Evolutionary conservation across 371 early-diverging fungal genomes (phyloP).

Genomic region (Smittium mucronatum): DNA sequence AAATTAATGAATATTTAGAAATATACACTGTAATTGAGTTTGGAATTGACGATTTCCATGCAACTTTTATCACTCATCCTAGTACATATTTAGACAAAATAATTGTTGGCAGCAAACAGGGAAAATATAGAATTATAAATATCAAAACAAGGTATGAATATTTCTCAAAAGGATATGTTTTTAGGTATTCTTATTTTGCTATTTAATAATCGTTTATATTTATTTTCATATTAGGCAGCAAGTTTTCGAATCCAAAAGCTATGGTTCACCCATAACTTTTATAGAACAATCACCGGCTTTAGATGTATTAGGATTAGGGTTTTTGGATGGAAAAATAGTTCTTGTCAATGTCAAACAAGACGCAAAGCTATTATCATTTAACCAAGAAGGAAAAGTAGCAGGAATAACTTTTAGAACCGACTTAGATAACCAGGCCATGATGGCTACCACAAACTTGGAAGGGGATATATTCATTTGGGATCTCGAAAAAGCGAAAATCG

Average conservation of each 20-base stretch:
- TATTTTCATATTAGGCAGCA: conserved; percentile 41
- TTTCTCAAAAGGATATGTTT: conserved; percentile 35
- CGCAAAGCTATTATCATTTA: conserved; percentile 52
- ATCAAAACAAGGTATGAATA: conserved; percentile 26
- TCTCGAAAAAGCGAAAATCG: conserved; percentile 54
- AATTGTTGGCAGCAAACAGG: conserved; percentile 70
- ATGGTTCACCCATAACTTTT: conserved; percentile 60
- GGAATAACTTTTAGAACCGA: conserved; percentile 73
- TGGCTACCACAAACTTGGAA: conserved; percentile 75
- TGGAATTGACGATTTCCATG: conserved; percentile 48
- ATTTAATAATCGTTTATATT: no score
- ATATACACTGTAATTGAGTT: conserved; percentile 64
- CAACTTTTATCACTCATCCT: conserved; percentile 73
- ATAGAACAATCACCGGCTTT: conserved; percentile 78
- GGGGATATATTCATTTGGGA: conserved; percentile 92
- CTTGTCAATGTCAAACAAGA: conserved; percentile 71
- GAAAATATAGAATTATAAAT: conserved; percentile 87
- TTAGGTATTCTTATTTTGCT: not conserved
- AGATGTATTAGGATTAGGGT: conserved; percentile 83
- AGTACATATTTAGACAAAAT: conserved; percentile 93
- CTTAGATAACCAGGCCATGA: conserved; percentile 58
- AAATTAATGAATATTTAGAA: conserved; percentile 29
- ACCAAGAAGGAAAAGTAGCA: conserved; percentile 79
- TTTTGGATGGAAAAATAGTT: conserved; percentile 71
- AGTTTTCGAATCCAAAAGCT: conserved; percentile 62